Percentiles rank a stretch among this genome's conserved stretches.
Evolutionary conservation across 352 stramenopile genomes (phyloP).

Genomic region (Peronospora belbahrii): DNA sequence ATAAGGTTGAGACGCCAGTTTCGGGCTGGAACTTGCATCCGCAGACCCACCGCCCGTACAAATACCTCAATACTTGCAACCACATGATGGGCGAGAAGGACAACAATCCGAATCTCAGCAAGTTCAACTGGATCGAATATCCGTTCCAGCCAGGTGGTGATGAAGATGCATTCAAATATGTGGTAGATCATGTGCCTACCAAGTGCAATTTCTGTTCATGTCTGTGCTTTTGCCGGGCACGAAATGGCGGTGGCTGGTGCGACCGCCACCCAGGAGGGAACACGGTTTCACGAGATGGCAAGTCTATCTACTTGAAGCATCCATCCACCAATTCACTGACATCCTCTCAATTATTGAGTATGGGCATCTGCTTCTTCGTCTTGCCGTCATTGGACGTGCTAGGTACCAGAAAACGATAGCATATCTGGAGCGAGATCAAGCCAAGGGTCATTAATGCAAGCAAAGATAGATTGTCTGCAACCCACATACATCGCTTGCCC

Average conservation of each 20-base stretch:
- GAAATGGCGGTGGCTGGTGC: slow-evolving; percentile 71
- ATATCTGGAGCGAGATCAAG: no score
- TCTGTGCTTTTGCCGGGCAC: slow-evolving; percentile 63
- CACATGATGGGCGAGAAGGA: slow-evolving; percentile 85
- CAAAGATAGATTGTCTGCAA: no score
- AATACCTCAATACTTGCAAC: slow-evolving; percentile 88
- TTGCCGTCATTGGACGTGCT: no score
- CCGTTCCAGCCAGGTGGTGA: slow-evolving; percentile 62
- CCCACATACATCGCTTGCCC: no score
- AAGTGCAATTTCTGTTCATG: slow-evolving; percentile 87
- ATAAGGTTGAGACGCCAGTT: slow-evolving; percentile 45
- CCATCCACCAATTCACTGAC: slow-evolving; percentile 13
- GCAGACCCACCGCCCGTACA: slow-evolving; percentile 46
- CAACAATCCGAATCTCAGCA: slow-evolving; percentile 67
- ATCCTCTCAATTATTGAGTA: no score
- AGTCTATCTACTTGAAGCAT: slow-evolving; percentile 55
- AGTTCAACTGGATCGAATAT: slow-evolving; percentile 80
- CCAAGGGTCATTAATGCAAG: no score
- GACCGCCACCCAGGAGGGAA: slow-evolving; percentile 53
- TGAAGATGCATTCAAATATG: slow-evolving; percentile 67
- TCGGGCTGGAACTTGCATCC: slow-evolving; percentile 37
- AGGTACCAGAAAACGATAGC: no score
- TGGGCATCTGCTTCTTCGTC: no score
- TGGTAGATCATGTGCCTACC: slow-evolving; percentile 75
- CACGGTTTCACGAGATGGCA: slow-evolving; percentile 37